Base-by-base conservation (phyloP, 768 basidiomycete species). In the Floccularia luteovirens region DNA sequence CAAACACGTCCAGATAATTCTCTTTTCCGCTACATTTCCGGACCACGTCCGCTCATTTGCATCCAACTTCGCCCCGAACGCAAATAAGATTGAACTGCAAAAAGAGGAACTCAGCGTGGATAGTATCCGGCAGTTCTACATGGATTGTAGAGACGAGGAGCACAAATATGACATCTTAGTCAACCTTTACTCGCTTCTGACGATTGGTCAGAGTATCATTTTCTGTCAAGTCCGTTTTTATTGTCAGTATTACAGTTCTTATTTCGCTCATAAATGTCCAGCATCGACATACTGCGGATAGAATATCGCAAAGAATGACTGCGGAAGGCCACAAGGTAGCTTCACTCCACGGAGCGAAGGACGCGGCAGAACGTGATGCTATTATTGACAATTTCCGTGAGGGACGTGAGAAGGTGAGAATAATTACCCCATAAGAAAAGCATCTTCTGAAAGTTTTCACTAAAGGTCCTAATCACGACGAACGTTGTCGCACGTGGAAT, bases 401-500 rank as follows among this genome's bases (percentile, higher is more conserved):
- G 53, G 96, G 96, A 40, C 85, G 83, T 49, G 91, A 91, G 58
- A 99, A 99, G 61, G 93, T 93, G 37, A 25, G 46, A n/a, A n/a
- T n/a, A n/a, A 20, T 12, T 21, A 12, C 14, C 21, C 10, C 10
- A 24, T 22, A 11, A 6, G 14, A 38, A 14, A 27, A n/a, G n/a
- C 8, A 16, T 14, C 28, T 24, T 41, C 31, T 39, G 34, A 28
- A 10, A 19, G 33, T 19, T 30, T n/a, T 28, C 24, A 10, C 20
- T 33, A 13, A 20, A 74, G 71, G 74, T 77, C 36, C 66, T 99
- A 48, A 99, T 99, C 57, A 98, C 96, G 38, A 99, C 96, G 27
- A 99, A 99, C 61, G 96, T 99, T 55, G 87, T 98, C 47, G 93
- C 96, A 1, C 82, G 96, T 13, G 96, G 96, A 31, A 98, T 99